phyloP scores from a whole-genome alignment of 2,329 filamentous ascomycete species.

The Fusarium compactum region DNA sequence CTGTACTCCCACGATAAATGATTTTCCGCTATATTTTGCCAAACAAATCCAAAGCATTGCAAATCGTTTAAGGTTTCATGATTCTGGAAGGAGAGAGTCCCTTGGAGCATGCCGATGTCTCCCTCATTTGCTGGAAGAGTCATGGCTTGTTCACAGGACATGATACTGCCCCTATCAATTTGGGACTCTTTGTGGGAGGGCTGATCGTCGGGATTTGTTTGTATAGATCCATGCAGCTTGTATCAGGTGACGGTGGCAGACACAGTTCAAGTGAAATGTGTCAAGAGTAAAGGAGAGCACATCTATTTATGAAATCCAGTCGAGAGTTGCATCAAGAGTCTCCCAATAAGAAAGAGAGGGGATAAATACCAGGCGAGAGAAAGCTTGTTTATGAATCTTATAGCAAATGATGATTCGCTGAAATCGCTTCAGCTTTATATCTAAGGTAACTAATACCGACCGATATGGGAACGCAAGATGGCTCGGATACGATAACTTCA shows the following conservation, averaged over 20 bases:
- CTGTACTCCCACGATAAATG: not conserved
- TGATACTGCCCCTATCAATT: not conserved
- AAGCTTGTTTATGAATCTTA: not conserved
- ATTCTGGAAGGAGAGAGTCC: not conserved
- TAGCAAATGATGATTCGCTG: not conserved
- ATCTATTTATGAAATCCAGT: not conserved
- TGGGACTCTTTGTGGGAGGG: not conserved
- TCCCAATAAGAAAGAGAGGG: too few species aligned
- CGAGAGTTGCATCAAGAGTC: not conserved
- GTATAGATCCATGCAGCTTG: not conserved
- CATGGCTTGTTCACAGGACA: not conserved
- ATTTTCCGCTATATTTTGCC: not conserved
- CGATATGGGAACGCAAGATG: too few species aligned
- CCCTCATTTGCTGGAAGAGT: not conserved
- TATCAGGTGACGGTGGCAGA: not conserved
- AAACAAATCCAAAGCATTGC: not conserved
- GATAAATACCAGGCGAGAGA: too few species aligned
- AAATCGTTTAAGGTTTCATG: not conserved
- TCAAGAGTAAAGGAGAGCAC: not conserved
- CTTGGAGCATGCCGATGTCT: not conserved
- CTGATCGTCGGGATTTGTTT: not conserved
- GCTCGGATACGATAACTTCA: too few species aligned
- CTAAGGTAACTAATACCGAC: too few species aligned
- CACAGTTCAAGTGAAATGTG: too few species aligned
- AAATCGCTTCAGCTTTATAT: too few species aligned